phyloP scores from a whole-genome alignment of 2,329 filamentous ascomycete species.

The Metarhizium humberi region DNA sequence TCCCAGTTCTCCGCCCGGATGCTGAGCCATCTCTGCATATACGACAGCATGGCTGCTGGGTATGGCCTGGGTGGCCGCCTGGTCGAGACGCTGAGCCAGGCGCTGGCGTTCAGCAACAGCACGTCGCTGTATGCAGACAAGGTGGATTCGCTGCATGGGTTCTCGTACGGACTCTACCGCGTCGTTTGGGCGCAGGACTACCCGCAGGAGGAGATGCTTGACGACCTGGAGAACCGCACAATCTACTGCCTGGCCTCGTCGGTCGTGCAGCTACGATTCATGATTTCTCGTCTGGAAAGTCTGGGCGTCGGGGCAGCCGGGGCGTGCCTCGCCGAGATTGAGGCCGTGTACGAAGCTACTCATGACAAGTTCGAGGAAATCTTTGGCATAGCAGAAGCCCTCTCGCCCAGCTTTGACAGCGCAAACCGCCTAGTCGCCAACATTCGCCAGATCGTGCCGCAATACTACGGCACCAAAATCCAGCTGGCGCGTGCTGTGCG shows the following conservation, averaged over 20 bases:
- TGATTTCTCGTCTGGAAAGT: constrained; percentile 20
- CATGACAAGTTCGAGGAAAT: constrained; percentile 15
- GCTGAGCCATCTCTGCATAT: constrained; percentile 22
- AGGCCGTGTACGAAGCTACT: constrained; percentile 13
- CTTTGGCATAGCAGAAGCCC: constrained; percentile 16
- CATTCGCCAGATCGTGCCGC: constrained; percentile 23
- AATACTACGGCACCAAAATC: constrained; percentile 24
- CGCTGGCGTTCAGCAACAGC: constrained; percentile 4
- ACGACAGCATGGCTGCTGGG: constrained; percentile 18
- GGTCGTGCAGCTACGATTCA: constrained; percentile 21
- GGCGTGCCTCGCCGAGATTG: constrained; percentile 10
- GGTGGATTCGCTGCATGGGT: constrained; percentile 20
- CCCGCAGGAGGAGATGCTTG: constrained; percentile 23
- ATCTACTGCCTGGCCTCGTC: constrained; percentile 20
- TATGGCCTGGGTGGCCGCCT: constrained; percentile 24
- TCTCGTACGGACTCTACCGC: constrained; percentile 23
- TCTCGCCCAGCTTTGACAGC: constrained; percentile 15
- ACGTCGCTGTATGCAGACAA: constrained; percentile 9
- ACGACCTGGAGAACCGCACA: constrained; percentile 25
- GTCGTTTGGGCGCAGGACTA: constrained; percentile 23
- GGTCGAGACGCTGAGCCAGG: constrained; percentile 8
- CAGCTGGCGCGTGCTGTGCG: constrained; percentile 13
- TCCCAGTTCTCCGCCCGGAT: constrained; percentile 24
- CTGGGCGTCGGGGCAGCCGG: constrained; percentile 13
- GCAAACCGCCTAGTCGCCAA: constrained; percentile 22